Evolutionary conservation across 2,329 filamentous ascomycete genomes (phyloP), one percentile per base, ranked within the genome.

Genomic region (Venturia oleaginea): DNA sequence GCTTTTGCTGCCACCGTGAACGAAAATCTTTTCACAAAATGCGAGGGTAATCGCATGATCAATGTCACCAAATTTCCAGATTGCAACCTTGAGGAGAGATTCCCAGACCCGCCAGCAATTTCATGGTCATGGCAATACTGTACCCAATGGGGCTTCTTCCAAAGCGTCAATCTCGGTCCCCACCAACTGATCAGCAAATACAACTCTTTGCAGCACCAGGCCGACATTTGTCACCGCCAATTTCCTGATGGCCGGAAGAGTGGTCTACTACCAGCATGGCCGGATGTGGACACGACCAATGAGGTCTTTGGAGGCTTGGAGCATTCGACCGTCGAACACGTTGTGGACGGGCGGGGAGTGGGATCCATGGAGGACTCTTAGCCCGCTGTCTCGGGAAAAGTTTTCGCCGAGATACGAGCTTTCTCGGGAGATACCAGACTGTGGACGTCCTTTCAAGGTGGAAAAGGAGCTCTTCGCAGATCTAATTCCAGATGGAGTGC

Each of bases 91-190:
- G 71, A 76, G 38, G 67, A 70, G 22, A 67, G 66, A 4, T 71
- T 74, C 54, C 68, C 69, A 1, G 73, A 78, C 7, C 73, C 79
- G 0, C 67, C 73, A 8, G 68, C 65, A 1, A 79, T 82, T 66
- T 71, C 72, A 61, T 82, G 79, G 79, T 76, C 72, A 0, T 83
- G 80, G 79, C 80, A 83, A 68, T 80, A 78, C 68, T 84, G 81
- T 70, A 80, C 77, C 2, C 76, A 83, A 69, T 82, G 77, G 77
- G 81, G 81, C 11, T 83, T 74, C 70, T 80, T 78, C 69, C 79
- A 81, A 69, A 74, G 74, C 62, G 76, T 78, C 40, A 83, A 83
- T 67, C 69, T 77, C 0, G 79, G 80, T n/a, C 69, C 72, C 22
- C 75, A 79, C 64, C 76, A 79, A 42, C 71, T 84, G 10, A 71